Conservation (phyloP, 1,284 basidiomycete species). For the Paramarasmius palmivorus region DNA sequence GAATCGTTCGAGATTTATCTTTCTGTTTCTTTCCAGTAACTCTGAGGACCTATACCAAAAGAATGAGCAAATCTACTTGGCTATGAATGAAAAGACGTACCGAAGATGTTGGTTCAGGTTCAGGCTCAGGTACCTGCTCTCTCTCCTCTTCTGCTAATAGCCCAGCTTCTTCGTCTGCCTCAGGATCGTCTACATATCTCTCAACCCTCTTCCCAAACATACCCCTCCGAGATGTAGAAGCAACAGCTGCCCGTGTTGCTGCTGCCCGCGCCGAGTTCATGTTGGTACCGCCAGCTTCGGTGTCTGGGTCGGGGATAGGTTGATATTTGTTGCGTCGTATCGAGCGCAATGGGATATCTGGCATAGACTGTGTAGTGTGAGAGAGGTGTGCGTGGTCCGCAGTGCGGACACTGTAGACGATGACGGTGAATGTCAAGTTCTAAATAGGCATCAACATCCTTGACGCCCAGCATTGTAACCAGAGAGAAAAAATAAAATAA, state of each 20-base stretch:
- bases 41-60: constrained; percentile 6
- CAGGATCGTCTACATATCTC: constrained; percentile 59
- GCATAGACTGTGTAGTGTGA: constrained; percentile 38
- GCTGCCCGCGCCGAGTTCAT: constrained; percentile 29
- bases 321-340: constrained; percentile 56
- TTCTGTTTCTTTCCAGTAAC: constrained; percentile 29
- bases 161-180: constrained; percentile 47
- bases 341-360: constrained; percentile 69
- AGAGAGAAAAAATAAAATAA: no score
- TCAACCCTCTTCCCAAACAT: constrained; percentile 42
- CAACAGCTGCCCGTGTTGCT: constrained; percentile 31
- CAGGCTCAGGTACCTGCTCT: not conserved
- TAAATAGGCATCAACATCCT: no score
- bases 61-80: not conserved
- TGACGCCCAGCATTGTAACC: no score
- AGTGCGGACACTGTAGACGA: no score
- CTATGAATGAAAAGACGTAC: not conserved
- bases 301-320: constrained; percentile 40
- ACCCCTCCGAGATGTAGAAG: constrained; percentile 32
- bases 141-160: constrained; percentile 39
- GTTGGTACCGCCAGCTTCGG: constrained; percentile 20
- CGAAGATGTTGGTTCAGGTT: not conserved
- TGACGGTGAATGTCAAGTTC: no score
- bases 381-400: no score
- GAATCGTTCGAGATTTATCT: constrained; percentile 77